A percentile compares a stretch with the other conserved stretches of the same genome.
phyloP scores from a whole-genome alignment of 129 eudicot species.

The Arctium minus region DNA sequence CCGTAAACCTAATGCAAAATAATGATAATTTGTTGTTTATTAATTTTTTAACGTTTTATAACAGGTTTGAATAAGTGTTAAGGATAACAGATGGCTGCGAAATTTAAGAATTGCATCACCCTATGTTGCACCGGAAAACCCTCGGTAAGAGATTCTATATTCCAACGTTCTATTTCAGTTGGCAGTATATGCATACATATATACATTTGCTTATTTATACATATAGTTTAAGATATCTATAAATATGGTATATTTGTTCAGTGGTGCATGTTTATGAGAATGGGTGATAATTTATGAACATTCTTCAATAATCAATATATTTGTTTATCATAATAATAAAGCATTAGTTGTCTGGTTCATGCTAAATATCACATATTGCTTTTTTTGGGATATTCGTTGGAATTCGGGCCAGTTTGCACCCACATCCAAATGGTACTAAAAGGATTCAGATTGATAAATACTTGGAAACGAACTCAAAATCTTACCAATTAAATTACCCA shows the following conservation, averaged over 20 bases:
- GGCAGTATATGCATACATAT: not conserved
- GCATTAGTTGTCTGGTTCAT: too few relatives aligned
- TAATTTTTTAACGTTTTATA: not conserved
- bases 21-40: not conserved
- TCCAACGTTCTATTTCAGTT: not conserved
- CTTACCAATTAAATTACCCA: not conserved
- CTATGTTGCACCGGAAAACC: constrained; percentile 46
- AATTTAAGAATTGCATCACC: constrained; percentile 44
- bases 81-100: constrained; percentile 31
- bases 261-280: not conserved
- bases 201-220: not conserved
- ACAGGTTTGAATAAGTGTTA: constrained; percentile 11
- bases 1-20: not conserved
- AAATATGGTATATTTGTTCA: not conserved
- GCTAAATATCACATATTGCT: not conserved
- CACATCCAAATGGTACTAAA: not conserved
- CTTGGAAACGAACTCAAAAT: too few relatives aligned
- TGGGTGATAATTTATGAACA: not conserved
- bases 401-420: not conserved
- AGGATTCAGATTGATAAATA: not conserved
- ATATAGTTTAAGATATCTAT: not conserved
- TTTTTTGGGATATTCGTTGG: not conserved
- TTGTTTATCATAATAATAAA: not conserved
- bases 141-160: constrained; percentile 28
- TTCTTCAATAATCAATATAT: not conserved